Conservation (phyloP, 2,329 filamentous ascomycete genomes). For the Chaetomiaceae sp. region DNA sequence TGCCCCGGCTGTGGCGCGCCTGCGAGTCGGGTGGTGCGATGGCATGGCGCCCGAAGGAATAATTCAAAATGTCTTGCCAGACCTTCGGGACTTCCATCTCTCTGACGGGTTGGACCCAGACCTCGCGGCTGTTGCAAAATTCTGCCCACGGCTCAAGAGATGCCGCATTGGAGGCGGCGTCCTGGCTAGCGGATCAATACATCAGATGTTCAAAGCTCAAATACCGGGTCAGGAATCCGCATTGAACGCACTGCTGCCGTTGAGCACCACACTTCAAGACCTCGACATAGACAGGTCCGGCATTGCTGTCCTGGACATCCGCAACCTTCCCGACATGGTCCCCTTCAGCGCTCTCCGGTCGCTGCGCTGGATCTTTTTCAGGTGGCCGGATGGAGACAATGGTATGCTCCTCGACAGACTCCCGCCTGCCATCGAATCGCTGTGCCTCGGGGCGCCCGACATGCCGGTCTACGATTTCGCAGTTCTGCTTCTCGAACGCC, state of each 20-base stretch:
- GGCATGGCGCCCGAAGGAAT: neutral
- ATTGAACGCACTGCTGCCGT: neutral
- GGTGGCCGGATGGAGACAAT: neutral
- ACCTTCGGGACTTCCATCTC: neutral
- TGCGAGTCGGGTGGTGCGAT: neutral
- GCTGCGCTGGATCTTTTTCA: neutral
- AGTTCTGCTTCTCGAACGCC: neutral
- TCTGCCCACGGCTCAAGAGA: neutral
- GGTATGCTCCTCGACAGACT: neutral
- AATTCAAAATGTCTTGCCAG: neutral
- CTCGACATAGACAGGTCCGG: neutral
- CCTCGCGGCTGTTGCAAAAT: neutral
- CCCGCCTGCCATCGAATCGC: neutral
- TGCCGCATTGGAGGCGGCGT: neutral
- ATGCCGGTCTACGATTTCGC: neutral
- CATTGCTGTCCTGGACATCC: neutral
- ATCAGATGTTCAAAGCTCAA: neutral
- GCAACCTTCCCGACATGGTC: neutral
- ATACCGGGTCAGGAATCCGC: neutral
- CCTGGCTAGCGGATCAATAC: neutral
- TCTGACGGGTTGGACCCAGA: neutral
- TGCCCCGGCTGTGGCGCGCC: neutral
- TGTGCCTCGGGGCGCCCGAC: neutral
- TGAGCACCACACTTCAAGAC: neutral
- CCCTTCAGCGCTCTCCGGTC: neutral